phyloP scores from a whole-genome alignment of 306 rosid species.

The Lablab purpureus region DNA sequence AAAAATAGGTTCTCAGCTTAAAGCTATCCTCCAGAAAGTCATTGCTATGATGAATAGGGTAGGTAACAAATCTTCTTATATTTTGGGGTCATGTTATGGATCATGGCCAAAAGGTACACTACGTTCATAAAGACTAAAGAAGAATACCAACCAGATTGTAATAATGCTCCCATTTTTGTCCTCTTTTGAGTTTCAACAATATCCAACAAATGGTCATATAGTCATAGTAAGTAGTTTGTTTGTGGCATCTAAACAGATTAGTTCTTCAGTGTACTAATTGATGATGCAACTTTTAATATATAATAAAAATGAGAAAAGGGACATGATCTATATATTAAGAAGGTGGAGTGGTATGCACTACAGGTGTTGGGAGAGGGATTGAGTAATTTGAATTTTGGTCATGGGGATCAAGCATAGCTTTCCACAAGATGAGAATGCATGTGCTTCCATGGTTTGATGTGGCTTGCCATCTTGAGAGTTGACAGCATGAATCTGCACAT shows the following conservation, averaged over 20 bases:
- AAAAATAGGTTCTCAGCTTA: conserved; percentile 40
- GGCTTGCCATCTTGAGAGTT: conserved; percentile 57
- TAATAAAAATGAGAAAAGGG: not conserved
- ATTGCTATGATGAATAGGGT: conserved; percentile 45
- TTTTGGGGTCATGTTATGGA: conserved; percentile 46
- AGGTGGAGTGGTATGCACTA: conserved; percentile 1
- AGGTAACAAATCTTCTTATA: conserved; percentile 51
- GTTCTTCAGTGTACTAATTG: not conserved
- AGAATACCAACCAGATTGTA: conserved; percentile 41
- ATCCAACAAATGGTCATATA: conserved; percentile 28
- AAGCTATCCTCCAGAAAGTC: conserved; percentile 46
- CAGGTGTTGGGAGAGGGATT: conserved; percentile 24
- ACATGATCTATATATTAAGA: not conserved
- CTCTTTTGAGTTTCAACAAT: conserved; percentile 29
- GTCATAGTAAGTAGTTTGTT: not conserved
- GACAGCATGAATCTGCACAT: conserved; percentile 48
- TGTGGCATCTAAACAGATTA: not conserved
- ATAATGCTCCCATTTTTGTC: conserved; percentile 49
- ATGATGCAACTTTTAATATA: too few relatives aligned
- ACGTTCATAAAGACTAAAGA: conserved; percentile 44
- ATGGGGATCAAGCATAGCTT: conserved; percentile 24
- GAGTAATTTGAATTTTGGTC: conserved; percentile 23
- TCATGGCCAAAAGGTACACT: conserved; percentile 43
- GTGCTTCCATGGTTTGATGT: conserved; percentile 54
- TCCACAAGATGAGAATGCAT: conserved; percentile 53